phyloP scores from a whole-genome alignment of 148 eudicot species.

The Silene conica region DNA sequence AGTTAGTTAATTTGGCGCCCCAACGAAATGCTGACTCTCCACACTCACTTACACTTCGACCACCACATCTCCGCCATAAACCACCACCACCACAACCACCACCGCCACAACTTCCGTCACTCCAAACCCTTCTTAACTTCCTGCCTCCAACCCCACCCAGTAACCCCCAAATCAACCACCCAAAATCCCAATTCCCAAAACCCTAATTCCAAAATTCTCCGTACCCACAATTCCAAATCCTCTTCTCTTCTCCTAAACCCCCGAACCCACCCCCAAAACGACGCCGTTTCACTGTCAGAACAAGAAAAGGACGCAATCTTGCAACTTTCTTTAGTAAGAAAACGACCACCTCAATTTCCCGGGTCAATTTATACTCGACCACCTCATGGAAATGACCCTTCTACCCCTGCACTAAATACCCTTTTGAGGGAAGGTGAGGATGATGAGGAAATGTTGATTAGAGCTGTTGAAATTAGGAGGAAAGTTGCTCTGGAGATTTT shows the following conservation, averaged over 20 bases:
- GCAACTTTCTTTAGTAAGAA: conserved; percentile 48
- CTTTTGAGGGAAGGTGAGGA: conserved; percentile 29
- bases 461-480: conserved; percentile 78
- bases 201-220: conserved; percentile 20
- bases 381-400: conserved; percentile 30
- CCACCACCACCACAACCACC: conserved; percentile 26
- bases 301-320: conserved; percentile 45
- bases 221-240: conserved; percentile 71
- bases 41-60: conserved; percentile 14
- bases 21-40: background rate
- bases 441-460: conserved; percentile 49
- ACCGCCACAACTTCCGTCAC: conserved; percentile 24
- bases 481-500: conserved; percentile 63
- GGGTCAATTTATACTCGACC: conserved; percentile 62
- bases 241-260: conserved; percentile 39
- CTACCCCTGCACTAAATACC: conserved; percentile 39
- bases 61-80: conserved; percentile 22
- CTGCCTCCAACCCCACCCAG: conserved; percentile 21
- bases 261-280: conserved; percentile 18
- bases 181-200: conserved; percentile 10
- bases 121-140: conserved; percentile 12
- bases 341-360: conserved; percentile 66
- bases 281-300: conserved; percentile 18
- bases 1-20: background rate
- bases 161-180: conserved; percentile 17